Conservation (phyloP, 768 basidiomycete species). For the Nidularia sp. region DNA sequence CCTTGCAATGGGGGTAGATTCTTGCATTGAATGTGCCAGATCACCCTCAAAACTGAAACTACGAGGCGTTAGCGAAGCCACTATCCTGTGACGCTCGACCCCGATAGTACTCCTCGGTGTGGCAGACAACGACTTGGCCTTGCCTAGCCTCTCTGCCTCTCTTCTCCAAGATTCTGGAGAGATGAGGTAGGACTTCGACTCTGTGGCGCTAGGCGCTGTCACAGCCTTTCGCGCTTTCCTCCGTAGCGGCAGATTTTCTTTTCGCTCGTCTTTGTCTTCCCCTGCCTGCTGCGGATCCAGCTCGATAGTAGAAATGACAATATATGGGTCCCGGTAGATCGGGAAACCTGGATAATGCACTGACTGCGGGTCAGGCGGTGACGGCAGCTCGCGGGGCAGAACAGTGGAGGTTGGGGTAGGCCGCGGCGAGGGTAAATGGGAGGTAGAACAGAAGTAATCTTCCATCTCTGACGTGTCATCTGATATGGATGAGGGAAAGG, state of each 20-base stretch:
- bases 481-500: too few relatives aligned
- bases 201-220: conserved; percentile 13
- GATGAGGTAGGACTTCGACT: conserved; percentile 10
- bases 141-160: conserved; percentile 9
- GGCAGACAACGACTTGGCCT: conserved; percentile 10
- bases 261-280: conserved; percentile 34
- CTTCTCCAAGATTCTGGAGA: conserved; percentile 14
- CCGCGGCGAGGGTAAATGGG: conserved; percentile 7
- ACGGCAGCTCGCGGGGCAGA: conserved; percentile 33
- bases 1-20: conserved; percentile 15
- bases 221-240: conserved; percentile 38
- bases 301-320: conserved; percentile 11
- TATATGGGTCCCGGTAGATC: conserved; percentile 47
- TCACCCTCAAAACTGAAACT: too few relatives aligned
- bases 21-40: too few relatives aligned
- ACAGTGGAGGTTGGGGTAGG: conserved; percentile 14
- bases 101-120: conserved; percentile 18
- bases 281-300: conserved; percentile 5
- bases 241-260: conserved; percentile 57
- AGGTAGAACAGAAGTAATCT: conserved; percentile 17
- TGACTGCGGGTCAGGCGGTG: conserved; percentile 45
- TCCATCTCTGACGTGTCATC: too few relatives aligned
- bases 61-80: too few relatives aligned
- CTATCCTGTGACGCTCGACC: too few relatives aligned
- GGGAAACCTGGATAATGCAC: conserved; percentile 67